A percentile compares a stretch with the other conserved stretches of the same genome.
Evolutionary conservation across 768 basidiomycete species (phyloP).

Genomic region (Tricholoma matsutake): DNA sequence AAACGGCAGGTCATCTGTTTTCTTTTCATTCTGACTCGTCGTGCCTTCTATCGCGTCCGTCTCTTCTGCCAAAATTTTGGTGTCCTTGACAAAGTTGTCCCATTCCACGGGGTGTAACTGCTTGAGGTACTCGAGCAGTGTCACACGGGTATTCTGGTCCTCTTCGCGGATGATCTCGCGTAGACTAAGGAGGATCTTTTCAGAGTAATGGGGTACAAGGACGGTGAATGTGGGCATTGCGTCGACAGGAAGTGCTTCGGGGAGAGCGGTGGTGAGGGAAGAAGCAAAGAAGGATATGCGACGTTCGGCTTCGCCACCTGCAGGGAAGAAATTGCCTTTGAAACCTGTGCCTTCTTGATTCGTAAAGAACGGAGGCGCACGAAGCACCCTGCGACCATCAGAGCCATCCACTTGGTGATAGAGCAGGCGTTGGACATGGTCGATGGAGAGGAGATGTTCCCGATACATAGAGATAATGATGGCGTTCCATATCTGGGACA

Average conservation of each 20-base stretch:
- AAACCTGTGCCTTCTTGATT: constrained; percentile 73
- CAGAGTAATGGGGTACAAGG: constrained; percentile 97
- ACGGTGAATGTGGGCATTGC: constrained; percentile 99
- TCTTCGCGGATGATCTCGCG: constrained; percentile 99
- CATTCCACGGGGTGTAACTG: constrained; percentile 98
- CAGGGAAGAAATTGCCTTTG: constrained; percentile 88
- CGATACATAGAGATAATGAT: constrained; percentile 99
- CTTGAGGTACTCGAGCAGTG: constrained; percentile 95
- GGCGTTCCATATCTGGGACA: constrained; percentile 99
- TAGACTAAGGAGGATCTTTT: constrained; percentile 95
- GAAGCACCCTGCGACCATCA: constrained; percentile 86
- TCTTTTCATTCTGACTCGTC: constrained; percentile 72
- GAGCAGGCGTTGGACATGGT: constrained; percentile 94
- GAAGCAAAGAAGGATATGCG: constrained; percentile 99
- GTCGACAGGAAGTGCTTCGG: constrained; percentile 93
- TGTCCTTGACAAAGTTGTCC: constrained; percentile 99
- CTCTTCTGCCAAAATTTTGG: constrained; percentile 97
- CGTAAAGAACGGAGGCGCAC: constrained; percentile 98
- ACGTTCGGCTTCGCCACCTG: constrained; percentile 92
- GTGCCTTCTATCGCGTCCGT: constrained; percentile 57
- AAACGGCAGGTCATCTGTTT: constrained; percentile 93
- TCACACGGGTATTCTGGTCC: constrained; percentile 94
- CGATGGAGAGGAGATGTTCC: constrained; percentile 95
- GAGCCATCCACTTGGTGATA: constrained; percentile 95
- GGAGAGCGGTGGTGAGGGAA: constrained; percentile 92